These are phyloP conservation scores for Cryptosporidium felis DNA, from an alignment of 169 alveolate genomes.

Conservation along the genomic window DNA sequence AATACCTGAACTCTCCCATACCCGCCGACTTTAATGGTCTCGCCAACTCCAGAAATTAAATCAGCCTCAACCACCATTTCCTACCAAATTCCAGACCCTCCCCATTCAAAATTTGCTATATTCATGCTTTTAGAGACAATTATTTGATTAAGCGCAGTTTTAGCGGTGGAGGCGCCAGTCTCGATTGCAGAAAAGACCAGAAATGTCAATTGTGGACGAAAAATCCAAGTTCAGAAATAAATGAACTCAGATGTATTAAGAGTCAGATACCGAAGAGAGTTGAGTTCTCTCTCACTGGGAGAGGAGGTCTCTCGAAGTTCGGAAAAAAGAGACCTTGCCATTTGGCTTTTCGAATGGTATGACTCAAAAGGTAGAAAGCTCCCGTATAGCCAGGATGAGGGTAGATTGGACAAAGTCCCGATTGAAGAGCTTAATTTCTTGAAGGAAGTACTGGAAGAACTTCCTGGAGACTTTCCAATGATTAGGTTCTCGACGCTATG, in stretches of 20 bases:
- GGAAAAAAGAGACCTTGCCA: neutral
- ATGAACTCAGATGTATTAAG: slow-evolving; percentile 49
- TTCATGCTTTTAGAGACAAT: slow-evolving; percentile 25
- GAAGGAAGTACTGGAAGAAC: slow-evolving; percentile 4
- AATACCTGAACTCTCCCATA: slow-evolving; percentile 10
- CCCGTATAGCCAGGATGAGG: slow-evolving; percentile 6
- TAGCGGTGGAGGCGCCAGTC: slow-evolving; percentile 27
- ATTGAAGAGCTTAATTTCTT: slow-evolving; percentile 28
- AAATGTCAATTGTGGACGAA: slow-evolving; percentile 14
- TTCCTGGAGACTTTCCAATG: slow-evolving; percentile 51
- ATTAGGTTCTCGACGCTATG: slow-evolving; percentile 10
- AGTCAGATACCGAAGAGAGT: slow-evolving; percentile 11
- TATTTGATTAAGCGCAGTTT: neutral
- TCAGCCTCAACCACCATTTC: neutral
- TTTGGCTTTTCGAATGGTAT: slow-evolving; percentile 70
- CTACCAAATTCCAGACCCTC: no score
- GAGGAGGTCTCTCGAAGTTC: neutral
- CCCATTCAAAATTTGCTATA: no score
- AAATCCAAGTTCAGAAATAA: neutral
- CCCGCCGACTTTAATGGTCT: no score
- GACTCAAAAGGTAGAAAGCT: slow-evolving; percentile 45
- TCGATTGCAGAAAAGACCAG: neutral
- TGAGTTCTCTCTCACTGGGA: neutral
- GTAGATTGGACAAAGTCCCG: neutral
- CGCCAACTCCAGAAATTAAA: no score